A percentile compares a stretch with the other conserved stretches of the same genome.
phyloP scores from a whole-genome alignment of 371 early-diverging fungal genomes.

The Mucor circinelloides region DNA sequence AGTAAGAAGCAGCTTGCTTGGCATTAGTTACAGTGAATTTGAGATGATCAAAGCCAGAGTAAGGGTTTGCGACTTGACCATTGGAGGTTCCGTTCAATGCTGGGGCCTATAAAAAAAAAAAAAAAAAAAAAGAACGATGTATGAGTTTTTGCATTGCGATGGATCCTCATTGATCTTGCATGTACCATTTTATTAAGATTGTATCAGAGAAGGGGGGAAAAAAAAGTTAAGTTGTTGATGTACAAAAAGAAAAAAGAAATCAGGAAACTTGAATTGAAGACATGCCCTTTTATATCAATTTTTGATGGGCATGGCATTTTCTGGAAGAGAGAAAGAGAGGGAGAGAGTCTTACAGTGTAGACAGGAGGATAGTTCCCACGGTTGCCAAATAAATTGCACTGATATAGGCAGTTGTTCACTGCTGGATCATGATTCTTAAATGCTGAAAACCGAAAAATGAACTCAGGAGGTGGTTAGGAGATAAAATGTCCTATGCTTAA shows the following conservation, averaged over 20 bases:
- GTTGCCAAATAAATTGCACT: constrained; percentile 13
- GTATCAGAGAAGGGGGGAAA: neutral
- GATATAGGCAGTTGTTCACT: neutral
- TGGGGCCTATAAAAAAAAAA: constrained; percentile 16
- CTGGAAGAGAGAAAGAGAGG: neutral
- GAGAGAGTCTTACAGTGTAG: neutral
- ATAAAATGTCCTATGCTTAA: neutral
- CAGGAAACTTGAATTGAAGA: neutral
- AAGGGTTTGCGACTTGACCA: constrained; percentile 29
- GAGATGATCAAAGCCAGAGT: constrained; percentile 73
- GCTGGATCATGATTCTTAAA: constrained; percentile 5
- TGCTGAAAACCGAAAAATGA: constrained; percentile 13
- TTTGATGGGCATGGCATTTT: neutral
- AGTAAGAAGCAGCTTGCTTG: constrained; percentile 94
- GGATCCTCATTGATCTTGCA: neutral
- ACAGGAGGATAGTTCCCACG: constrained; percentile 16
- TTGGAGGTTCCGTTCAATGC: constrained; percentile 20
- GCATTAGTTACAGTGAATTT: constrained; percentile 91
- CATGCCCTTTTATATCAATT: constrained; percentile 5
- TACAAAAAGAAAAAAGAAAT: neutral
- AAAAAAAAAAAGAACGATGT: too few species aligned
- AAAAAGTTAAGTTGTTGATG: neutral
- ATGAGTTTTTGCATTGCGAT: neutral
- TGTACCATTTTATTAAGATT: neutral
- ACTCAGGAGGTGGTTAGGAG: constrained; percentile 4